phyloP scores from a whole-genome alignment of 345 rosid species.

The Geranium rotundifolium region DNA sequence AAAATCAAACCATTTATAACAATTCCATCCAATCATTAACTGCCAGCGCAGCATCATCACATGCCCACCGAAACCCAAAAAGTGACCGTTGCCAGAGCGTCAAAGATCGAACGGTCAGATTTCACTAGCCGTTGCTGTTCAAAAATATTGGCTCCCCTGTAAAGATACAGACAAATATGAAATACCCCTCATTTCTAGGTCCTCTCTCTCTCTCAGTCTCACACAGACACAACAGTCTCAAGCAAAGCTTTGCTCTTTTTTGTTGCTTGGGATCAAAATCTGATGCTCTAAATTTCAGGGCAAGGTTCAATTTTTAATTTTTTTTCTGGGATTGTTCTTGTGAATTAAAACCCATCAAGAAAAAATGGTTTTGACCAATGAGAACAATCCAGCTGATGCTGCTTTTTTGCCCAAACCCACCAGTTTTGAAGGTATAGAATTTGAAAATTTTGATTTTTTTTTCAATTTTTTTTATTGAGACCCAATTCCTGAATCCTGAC shows the following conservation, averaged over 20 bases:
- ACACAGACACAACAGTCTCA: background rate
- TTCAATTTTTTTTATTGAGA: background rate
- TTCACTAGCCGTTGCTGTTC: slow-evolving; percentile 46
- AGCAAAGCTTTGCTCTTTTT: slow-evolving; percentile 1
- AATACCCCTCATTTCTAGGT: background rate
- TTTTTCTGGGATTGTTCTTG: slow-evolving; percentile 8
- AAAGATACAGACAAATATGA: background rate
- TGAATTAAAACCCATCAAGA: background rate
- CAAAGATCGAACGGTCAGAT: slow-evolving; percentile 33
- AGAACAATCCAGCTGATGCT: slow-evolving; percentile 28
- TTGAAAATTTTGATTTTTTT: background rate
- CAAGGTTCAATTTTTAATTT: no score
- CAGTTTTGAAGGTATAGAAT: slow-evolving; percentile 27
- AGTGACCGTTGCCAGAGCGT: no score
- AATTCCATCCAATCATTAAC: no score
- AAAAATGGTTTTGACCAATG: slow-evolving; percentile 34
- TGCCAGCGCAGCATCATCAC: no score
- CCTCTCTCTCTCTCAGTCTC: background rate
- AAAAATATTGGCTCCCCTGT: background rate
- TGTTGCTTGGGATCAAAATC: slow-evolving; percentile 1
- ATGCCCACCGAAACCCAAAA: no score
- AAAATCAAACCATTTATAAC: no score
- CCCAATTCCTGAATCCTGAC: slow-evolving; percentile 7
- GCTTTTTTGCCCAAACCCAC: slow-evolving; percentile 17
- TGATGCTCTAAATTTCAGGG: slow-evolving; percentile 14